Conservation (phyloP, 768 basidiomycete genomes). For the Lactarius pseudohatsudake region DNA sequence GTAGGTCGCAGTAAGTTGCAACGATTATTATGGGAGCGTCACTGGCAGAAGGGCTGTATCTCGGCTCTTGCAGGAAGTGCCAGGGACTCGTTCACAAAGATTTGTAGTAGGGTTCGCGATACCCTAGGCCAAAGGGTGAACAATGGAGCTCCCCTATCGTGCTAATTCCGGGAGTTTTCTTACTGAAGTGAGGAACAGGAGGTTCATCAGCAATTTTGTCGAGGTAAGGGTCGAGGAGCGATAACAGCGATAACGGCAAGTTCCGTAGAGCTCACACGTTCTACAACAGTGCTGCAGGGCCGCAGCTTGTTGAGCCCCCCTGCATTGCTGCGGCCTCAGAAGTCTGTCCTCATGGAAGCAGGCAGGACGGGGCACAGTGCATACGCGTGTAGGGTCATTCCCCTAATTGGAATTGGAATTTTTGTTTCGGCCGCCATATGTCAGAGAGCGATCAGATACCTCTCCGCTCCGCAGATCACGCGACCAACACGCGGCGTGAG, state of each 20-base stretch:
- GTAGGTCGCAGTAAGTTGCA: neutral
- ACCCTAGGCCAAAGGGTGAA: neutral
- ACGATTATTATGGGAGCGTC: neutral
- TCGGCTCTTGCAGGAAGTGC: neutral
- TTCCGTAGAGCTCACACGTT: neutral
- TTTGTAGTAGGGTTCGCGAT: neutral
- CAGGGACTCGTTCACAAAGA: neutral
- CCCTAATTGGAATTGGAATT: neutral
- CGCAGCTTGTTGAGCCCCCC: neutral
- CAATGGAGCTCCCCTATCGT: neutral
- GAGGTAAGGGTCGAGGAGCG: neutral
- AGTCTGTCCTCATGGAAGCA: constrained; percentile 7
- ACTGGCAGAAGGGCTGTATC: neutral
- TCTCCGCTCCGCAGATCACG: neutral
- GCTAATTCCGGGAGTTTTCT: neutral
- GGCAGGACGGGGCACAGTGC: neutral
- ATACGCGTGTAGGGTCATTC: too few species aligned
- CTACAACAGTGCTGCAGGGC: neutral
- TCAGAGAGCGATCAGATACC: neutral
- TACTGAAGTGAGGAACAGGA: neutral
- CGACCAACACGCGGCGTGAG: neutral
- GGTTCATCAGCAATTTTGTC: neutral
- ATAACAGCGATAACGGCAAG: neutral
- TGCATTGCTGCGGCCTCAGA: neutral
- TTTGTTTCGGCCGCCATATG: neutral